Conservation (phyloP, 768 basidiomycete species). For the Suillus variegatus region DNA sequence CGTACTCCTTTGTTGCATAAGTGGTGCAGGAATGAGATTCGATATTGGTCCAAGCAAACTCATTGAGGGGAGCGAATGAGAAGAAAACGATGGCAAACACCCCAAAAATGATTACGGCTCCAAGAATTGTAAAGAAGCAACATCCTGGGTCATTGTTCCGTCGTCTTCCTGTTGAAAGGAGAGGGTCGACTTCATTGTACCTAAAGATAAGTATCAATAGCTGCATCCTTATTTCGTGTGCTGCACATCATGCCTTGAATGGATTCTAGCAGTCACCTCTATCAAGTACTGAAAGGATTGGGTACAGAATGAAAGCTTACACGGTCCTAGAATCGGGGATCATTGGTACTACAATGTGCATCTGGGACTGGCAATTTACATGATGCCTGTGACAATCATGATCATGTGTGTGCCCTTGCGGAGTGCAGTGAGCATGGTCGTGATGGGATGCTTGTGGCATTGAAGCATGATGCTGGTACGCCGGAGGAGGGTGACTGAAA, state of each 20-base stretch:
- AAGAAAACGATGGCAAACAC: constrained; percentile 3
- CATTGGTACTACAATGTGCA: not conserved
- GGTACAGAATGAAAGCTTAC: not conserved
- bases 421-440: not conserved
- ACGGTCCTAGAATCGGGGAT: not conserved
- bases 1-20: constrained; percentile 30
- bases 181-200: not conserved
- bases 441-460: not conserved
- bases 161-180: not conserved
- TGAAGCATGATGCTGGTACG: constrained; percentile 2
- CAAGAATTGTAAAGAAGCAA: constrained; percentile 3
- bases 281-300: too few relatives aligned
- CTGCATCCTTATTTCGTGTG: not conserved
- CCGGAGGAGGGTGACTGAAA: not conserved
- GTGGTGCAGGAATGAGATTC: constrained; percentile 24
- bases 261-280: not conserved
- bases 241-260: not conserved
- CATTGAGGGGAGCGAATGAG: not conserved
- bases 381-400: not conserved
- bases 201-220: not conserved
- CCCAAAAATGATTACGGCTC: not conserved
- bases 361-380: not conserved
- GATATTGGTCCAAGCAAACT: constrained; percentile 18
- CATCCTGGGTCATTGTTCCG: constrained; percentile 1
- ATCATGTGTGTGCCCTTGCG: not conserved